Conservation (phyloP, 169 alveolate species). For the Pseudocohnilembus persalinus region DNA sequence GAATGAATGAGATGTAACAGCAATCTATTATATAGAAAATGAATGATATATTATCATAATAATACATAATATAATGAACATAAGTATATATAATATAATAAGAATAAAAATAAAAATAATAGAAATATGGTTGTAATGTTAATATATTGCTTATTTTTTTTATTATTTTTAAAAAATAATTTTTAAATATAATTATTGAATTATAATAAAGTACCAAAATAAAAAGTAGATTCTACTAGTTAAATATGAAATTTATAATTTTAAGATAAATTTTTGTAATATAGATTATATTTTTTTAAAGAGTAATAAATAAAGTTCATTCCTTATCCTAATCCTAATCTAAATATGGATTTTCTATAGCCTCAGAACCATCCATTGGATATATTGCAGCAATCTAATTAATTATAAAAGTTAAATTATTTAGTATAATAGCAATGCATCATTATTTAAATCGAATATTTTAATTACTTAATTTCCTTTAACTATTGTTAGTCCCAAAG, state of each 20-base stretch:
- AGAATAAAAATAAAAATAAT: no score
- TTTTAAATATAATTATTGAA: background rate
- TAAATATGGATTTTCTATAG: conserved; percentile 15
- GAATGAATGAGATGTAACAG: no score
- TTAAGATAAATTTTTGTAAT: background rate
- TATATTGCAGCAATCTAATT: background rate
- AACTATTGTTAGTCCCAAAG: conserved; percentile 1
- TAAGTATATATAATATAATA: no score
- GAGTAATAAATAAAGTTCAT: background rate
- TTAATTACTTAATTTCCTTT: conserved; percentile 14
- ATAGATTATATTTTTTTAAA: background rate
- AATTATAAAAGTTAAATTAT: background rate
- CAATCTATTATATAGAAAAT: no score
- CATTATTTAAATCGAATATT: no score
- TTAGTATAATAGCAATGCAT: background rate
- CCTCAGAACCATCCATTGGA: conserved; percentile 22
- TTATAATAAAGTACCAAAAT: background rate
- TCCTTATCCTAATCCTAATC: background rate
- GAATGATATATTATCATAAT: background rate
- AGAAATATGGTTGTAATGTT: no score
- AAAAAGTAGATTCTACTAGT: background rate
- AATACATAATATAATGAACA: background rate
- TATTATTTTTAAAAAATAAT: background rate
- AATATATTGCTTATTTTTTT: background rate
- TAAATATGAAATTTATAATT: background rate